Evolutionary conservation across 345 rosid genomes (phyloP).

Genomic region (thale cress (Arabidopsis thaliana)): DNA sequence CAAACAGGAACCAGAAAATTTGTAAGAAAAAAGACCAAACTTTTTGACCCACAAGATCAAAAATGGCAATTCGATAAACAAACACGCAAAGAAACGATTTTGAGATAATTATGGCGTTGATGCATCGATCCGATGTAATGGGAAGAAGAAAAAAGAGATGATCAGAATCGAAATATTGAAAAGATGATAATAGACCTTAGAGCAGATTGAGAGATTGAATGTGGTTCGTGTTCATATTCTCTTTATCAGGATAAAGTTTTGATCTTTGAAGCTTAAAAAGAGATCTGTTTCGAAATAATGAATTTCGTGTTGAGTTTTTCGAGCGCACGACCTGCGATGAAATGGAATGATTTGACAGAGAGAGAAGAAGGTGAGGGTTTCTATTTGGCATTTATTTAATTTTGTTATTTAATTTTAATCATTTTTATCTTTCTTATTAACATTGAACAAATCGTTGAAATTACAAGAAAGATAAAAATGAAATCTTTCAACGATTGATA

Average conservation of each 20-base stretch:
- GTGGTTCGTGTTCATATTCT: slow-evolving; percentile 12
- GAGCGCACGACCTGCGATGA: slow-evolving; percentile 30
- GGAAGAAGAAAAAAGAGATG: slow-evolving; percentile 2
- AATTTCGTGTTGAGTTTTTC: background rate
- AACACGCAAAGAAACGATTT: slow-evolving; percentile 2
- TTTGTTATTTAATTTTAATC: background rate
- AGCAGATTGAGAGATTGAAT: slow-evolving; percentile 29
- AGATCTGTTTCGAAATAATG: slow-evolving; percentile 11
- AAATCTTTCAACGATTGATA: no score
- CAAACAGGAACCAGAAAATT: slow-evolving; percentile 29
- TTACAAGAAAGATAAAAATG: no score
- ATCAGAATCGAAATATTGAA: background rate
- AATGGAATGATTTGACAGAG: slow-evolving; percentile 19
- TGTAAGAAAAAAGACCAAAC: slow-evolving; percentile 8
- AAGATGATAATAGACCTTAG: slow-evolving; percentile 7
- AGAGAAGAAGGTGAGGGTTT: background rate
- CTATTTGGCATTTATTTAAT: background rate
- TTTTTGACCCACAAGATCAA: background rate
- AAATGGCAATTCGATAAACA: background rate
- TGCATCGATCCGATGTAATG: slow-evolving; percentile 27
- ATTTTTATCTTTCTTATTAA: background rate
- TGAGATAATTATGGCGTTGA: background rate
- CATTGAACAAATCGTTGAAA: no score
- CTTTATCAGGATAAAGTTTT: background rate
- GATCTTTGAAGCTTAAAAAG: background rate